Evolutionary conservation across 352 stramenopile genomes (phyloP).

Genomic region (Globisporangium uncinulatum): DNA sequence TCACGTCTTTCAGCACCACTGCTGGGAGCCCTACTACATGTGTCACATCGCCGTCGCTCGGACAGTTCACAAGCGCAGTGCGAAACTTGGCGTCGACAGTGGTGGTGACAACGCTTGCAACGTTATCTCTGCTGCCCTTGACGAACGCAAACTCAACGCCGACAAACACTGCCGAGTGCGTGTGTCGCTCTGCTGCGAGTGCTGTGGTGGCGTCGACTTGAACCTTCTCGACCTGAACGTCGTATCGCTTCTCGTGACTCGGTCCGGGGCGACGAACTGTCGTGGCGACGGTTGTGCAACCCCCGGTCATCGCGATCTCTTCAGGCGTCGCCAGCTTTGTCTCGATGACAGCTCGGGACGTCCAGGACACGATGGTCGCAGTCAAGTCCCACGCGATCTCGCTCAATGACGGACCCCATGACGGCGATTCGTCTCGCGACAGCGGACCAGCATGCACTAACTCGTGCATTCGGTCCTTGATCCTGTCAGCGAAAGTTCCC

Average conservation of each 20-base stretch:
- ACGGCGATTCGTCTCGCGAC: background rate
- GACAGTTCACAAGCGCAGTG: slow-evolving; percentile 11
- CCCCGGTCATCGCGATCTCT: slow-evolving; percentile 7
- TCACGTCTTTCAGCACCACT: slow-evolving; percentile 13
- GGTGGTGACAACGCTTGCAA: background rate
- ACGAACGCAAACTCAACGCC: slow-evolving; percentile 7
- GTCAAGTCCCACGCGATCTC: slow-evolving; percentile 6
- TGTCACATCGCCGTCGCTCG: background rate
- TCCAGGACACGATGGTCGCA: slow-evolving; percentile 6
- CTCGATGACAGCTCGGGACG: slow-evolving; percentile 3
- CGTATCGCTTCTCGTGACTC: slow-evolving; percentile 2
- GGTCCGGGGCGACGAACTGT: background rate
- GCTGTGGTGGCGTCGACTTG: slow-evolving; percentile 4
- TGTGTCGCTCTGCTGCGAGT: slow-evolving; percentile 1
- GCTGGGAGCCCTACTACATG: slow-evolving; percentile 4
- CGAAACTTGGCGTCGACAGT: slow-evolving; percentile 9
- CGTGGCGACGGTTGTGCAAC: slow-evolving; percentile 4
- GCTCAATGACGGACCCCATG: background rate
- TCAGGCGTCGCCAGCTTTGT: slow-evolving; percentile 1
- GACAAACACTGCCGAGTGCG: slow-evolving; percentile 9
- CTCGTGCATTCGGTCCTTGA: background rate
- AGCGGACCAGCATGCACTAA: background rate
- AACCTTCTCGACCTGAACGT: slow-evolving; percentile 5
- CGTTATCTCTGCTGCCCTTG: background rate
- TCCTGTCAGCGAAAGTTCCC: background rate